Conservation (phyloP, 1,284 basidiomycete genomes). For the Caloboletus firmus region DNA sequence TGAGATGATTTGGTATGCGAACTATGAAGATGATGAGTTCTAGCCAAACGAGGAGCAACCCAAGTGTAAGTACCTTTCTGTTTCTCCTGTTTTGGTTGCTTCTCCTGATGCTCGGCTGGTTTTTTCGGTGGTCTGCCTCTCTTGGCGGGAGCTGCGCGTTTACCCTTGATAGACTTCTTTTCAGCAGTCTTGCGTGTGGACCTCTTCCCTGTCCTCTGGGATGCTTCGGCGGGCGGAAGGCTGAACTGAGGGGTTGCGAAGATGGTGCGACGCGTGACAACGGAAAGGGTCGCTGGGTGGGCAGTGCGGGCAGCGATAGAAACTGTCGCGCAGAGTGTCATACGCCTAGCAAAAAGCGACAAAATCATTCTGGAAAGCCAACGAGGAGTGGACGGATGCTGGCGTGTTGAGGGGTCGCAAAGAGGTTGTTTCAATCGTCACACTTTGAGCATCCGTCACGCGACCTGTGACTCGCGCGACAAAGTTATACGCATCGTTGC, state of each 20-base stretch:
- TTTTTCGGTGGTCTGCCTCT: conserved; percentile 16
- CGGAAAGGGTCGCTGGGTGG: neutral
- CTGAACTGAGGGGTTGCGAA: conserved; percentile 22
- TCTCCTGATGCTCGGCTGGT: neutral
- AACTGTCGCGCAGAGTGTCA: neutral
- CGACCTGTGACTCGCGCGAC: conserved; percentile 9
- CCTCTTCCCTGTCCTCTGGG: neutral
- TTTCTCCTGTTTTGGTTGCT: conserved; percentile 4
- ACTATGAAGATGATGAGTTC: conserved; percentile 9
- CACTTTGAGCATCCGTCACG: conserved; percentile 21
- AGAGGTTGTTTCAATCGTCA: conserved; percentile 5
- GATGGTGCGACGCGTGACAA: conserved; percentile 27
- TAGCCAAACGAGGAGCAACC: neutral
- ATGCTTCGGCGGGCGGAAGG: neutral
- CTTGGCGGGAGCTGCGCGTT: neutral
- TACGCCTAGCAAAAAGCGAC: conserved; percentile 15
- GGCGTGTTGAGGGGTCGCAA: neutral
- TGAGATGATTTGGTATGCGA: conserved; percentile 20
- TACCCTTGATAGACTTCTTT: neutral
- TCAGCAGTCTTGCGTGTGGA: neutral
- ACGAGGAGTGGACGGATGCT: neutral
- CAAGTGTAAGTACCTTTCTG: conserved; percentile 5
- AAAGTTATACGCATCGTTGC: neutral
- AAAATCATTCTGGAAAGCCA: conserved; percentile 7
- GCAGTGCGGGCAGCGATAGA: conserved; percentile 2